Evolutionary conservation across 1,284 basidiomycete species (phyloP).

Genomic region (Inonotus hispidus): DNA sequence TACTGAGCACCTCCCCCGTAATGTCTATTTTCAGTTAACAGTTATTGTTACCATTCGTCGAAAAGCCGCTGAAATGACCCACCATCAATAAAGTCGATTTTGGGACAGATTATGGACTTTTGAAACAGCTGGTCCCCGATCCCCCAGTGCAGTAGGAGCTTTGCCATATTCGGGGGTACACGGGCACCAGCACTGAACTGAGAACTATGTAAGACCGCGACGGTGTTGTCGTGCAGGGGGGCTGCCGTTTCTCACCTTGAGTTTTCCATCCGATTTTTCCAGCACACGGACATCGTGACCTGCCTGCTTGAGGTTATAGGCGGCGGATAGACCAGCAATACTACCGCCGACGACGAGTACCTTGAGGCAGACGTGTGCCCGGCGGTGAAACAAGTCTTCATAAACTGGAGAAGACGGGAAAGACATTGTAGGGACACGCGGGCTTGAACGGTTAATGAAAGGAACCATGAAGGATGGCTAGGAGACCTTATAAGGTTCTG

Average conservation of each 20-base stretch:
- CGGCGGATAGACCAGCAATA: conserved; percentile 44
- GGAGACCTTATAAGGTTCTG: not conserved
- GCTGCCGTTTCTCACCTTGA: not conserved
- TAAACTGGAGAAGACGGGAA: conserved; percentile 1
- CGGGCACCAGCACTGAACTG: conserved; percentile 25
- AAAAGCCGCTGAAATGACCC: not conserved
- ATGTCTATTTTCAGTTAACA: not conserved
- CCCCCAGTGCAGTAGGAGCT: conserved; percentile 27
- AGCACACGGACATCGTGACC: conserved; percentile 47
- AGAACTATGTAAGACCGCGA: not conserved
- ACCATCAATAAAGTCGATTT: conserved; percentile 9
- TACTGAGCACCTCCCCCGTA: conserved; percentile 6
- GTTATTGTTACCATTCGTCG: not conserved
- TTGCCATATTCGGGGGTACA: conserved; percentile 27
- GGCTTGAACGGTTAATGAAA: not conserved
- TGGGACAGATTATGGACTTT: conserved; percentile 1
- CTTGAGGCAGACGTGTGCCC: conserved; percentile 29
- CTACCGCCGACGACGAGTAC: conserved; percentile 48
- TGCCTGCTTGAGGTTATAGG: conserved; percentile 39
- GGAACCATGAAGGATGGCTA: not conserved
- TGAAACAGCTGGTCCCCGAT: conserved; percentile 22
- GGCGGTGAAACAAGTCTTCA: conserved; percentile 15
- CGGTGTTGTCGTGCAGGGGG: not conserved
- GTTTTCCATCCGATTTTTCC: conserved; percentile 17
- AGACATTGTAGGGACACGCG: not conserved